A percentile compares a stretch with the other conserved stretches of the same genome.
These are phyloP conservation scores for Exophiala spinifera DNA, from an alignment of 2,329 filamentous ascomycete genomes.

Conservation along the genomic window DNA sequence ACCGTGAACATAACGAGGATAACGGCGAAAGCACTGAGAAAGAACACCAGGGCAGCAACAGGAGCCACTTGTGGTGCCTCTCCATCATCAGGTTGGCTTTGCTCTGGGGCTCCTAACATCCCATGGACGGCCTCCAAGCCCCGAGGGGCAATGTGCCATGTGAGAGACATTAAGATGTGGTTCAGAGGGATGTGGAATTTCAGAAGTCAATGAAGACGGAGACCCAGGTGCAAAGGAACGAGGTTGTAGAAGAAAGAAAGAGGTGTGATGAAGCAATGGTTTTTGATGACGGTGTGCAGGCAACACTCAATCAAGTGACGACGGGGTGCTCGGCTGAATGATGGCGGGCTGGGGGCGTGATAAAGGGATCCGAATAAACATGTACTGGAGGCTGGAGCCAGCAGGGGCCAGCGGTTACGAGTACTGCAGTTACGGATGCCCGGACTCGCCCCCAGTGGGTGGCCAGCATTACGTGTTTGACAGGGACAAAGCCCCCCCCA, in stretches of 20 bases:
- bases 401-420: neutral
- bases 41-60: slow-evolving; percentile 32
- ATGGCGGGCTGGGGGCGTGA: no score
- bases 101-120: slow-evolving; percentile 19
- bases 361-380: neutral
- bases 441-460: neutral
- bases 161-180: slow-evolving; percentile 18
- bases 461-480: slow-evolving; percentile 1
- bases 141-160: slow-evolving; percentile 35
- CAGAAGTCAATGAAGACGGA: neutral
- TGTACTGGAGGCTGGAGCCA: no score
- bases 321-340: no score
- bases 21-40: slow-evolving; percentile 31
- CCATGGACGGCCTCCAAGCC: slow-evolving; percentile 35
- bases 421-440: neutral
- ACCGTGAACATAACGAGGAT: slow-evolving; percentile 31
- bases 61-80: slow-evolving; percentile 27
- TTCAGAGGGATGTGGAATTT: neutral
- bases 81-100: slow-evolving; percentile 24
- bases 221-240: neutral
- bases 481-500: neutral
- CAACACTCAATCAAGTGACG: no score
- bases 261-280: neutral
- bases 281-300: slow-evolving; percentile 5
- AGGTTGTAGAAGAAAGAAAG: slow-evolving; percentile 1